These are phyloP conservation scores for Cutaneotrichosporon sp. DNA, from an alignment of 1,284 basidiomycete species.

Conservation along the genomic window DNA sequence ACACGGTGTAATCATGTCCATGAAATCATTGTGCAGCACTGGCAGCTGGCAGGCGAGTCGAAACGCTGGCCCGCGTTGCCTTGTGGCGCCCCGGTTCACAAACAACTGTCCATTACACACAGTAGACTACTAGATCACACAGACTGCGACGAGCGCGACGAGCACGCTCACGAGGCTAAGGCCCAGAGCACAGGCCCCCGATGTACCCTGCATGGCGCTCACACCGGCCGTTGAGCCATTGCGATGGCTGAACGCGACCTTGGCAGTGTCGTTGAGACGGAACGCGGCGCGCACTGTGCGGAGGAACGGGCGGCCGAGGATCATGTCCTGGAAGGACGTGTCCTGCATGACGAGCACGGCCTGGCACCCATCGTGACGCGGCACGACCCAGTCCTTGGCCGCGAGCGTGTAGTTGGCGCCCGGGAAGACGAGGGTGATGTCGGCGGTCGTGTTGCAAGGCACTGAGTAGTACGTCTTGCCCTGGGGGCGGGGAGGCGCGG, in stretches of 20 bases:
- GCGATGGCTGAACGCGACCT: not conserved
- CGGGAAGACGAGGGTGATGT: not conserved
- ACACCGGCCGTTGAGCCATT: not conserved
- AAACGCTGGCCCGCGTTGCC: no score
- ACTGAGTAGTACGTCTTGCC: not conserved
- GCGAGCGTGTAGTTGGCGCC: not conserved
- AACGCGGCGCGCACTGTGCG: not conserved
- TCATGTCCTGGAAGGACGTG: not conserved
- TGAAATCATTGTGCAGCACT: no score
- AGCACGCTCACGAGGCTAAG: not conserved
- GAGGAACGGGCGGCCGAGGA: not conserved
- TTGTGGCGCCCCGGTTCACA: no score
- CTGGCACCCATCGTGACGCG: not conserved
- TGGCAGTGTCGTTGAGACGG: not conserved
- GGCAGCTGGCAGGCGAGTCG: no score
- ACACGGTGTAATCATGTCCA: no score
- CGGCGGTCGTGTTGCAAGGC: conserved; percentile 1
- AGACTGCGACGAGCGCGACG: not conserved
- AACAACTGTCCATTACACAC: no score
- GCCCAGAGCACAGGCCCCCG: not conserved
- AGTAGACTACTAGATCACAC: not conserved
- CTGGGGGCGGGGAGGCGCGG: not conserved
- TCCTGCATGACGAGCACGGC: not conserved
- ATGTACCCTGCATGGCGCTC: not conserved
- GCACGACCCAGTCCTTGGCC: not conserved